Percentiles rank a stretch among this genome's conserved stretches.
Conservation (phyloP, 345 rosid genomes). For the Brassica rapa region DNA sequence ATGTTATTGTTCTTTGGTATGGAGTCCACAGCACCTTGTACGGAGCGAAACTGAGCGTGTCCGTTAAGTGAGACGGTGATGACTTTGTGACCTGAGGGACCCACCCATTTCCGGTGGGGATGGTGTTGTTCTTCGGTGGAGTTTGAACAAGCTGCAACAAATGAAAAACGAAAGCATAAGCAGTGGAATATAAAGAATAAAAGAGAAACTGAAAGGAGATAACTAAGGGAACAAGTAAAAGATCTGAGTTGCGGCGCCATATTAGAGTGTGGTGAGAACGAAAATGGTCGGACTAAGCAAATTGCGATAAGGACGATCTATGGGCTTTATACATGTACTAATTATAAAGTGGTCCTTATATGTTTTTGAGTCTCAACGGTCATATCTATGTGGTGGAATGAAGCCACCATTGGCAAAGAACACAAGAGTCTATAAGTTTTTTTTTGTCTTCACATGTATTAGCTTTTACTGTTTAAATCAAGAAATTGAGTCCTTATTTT, state of each 20-base stretch:
- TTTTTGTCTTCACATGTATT: conserved; percentile 15
- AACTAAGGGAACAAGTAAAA: neutral
- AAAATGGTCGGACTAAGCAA: conserved; percentile 13
- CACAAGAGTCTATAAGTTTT: neutral
- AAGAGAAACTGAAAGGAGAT: conserved; percentile 2
- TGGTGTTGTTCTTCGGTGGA: conserved; percentile 31
- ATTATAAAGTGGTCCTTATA: conserved; percentile 20
- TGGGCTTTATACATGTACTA: conserved; percentile 20
- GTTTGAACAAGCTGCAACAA: conserved; percentile 36
- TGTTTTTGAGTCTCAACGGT: conserved; percentile 33
- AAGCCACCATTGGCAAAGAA: conserved; percentile 26
- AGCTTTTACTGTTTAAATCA: conserved; percentile 23
- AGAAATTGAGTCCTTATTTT: neutral
- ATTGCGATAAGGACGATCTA: neutral
- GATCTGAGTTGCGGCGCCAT: conserved; percentile 39
- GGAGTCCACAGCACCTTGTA: conserved; percentile 84
- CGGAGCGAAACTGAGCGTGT: conserved; percentile 62
- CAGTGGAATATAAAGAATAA: conserved; percentile 9
- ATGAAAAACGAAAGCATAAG: conserved; percentile 38
- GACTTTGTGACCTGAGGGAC: conserved; percentile 71
- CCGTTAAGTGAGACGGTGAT: conserved; percentile 71
- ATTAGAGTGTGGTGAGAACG: neutral
- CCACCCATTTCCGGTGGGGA: conserved; percentile 65
- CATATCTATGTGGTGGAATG: conserved; percentile 29
- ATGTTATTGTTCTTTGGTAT: conserved; percentile 62